Evolutionary conservation across 2,329 filamentous ascomycete species (phyloP).

Genomic region (Cercospora sesami): DNA sequence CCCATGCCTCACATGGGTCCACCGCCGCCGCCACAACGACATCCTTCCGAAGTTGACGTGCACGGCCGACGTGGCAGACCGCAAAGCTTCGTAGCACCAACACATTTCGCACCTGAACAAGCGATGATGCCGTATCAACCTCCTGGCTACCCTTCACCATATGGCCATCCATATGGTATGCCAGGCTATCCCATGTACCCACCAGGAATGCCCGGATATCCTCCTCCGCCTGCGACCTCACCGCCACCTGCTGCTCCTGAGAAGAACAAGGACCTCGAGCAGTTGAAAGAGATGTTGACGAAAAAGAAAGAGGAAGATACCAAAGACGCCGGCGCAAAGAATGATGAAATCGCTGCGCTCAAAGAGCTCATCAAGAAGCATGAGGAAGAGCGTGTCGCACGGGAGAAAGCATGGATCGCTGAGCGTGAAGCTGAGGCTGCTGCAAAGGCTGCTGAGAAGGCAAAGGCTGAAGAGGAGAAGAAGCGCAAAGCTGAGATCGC

Average conservation of each 20-base stretch:
- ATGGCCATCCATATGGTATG: constrained; percentile 22
- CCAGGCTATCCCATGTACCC: constrained; percentile 27
- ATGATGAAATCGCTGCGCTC: constrained; percentile 36
- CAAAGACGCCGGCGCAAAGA: constrained; percentile 29
- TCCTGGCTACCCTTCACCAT: constrained; percentile 26
- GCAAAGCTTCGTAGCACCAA: constrained; percentile 34
- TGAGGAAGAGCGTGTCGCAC: constrained; percentile 40
- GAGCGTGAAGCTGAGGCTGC: constrained; percentile 37
- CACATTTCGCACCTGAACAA: constrained; percentile 32
- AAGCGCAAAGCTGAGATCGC: constrained; percentile 47
- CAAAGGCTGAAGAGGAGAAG: constrained; percentile 53
- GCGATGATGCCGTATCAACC: constrained; percentile 32
- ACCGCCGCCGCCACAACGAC: constrained; percentile 28
- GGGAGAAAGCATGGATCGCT: constrained; percentile 32
- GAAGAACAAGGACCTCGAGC: constrained; percentile 28
- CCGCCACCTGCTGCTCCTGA: constrained; percentile 31
- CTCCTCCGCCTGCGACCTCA: constrained; percentile 30
- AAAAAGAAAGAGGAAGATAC: constrained; percentile 25
- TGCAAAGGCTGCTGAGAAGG: constrained; percentile 33
- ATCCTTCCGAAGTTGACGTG: constrained; percentile 30
- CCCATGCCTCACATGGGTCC: constrained; percentile 21
- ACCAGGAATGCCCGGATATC: constrained; percentile 23
- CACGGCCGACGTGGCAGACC: constrained; percentile 24
- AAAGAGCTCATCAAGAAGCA: constrained; percentile 46
- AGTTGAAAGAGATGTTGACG: constrained; percentile 29